Percentiles rank a stretch among this genome's conserved stretches.
Evolutionary conservation across 2,329 filamentous ascomycete genomes (phyloP).

Genomic region (Pseudonectria foliicola): DNA sequence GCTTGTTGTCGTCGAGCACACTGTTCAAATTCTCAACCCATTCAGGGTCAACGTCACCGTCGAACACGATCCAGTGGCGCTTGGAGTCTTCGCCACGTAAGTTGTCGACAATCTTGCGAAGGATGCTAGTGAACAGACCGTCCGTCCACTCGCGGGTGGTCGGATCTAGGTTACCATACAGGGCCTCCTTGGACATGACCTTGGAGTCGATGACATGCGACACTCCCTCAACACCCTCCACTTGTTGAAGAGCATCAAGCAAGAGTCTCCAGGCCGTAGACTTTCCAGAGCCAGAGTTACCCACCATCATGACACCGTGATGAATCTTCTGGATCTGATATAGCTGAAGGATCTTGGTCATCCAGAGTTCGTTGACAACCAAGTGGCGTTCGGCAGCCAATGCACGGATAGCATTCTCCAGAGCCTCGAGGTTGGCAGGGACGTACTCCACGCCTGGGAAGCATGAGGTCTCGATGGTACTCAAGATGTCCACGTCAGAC

Average conservation of each 20-base stretch:
- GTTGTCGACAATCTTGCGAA: conserved; percentile 98
- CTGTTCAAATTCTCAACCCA: conserved; percentile 99
- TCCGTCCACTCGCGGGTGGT: conserved; percentile 99
- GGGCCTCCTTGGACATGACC: conserved; percentile 98
- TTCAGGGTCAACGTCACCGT: conserved; percentile 97
- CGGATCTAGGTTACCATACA: conserved; percentile 92
- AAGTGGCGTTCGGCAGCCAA: conserved; percentile 80
- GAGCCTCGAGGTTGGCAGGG: conserved; percentile 72
- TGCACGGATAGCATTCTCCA: conserved; percentile 74
- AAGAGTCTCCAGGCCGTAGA: conserved; percentile 91
- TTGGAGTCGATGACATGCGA: conserved; percentile 98
- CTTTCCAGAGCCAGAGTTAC: conserved; percentile 94
- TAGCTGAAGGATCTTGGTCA: conserved; percentile 92
- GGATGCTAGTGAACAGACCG: conserved; percentile 92
- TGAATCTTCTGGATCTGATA: conserved; percentile 98
- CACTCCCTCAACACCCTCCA: conserved; percentile 87
- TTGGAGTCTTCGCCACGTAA: conserved; percentile 94
- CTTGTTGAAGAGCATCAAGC: conserved; percentile 81
- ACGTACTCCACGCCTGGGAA: conserved; percentile 94
- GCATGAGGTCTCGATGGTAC: conserved; percentile 70
- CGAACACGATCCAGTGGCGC: conserved; percentile 98
- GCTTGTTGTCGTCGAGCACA: conserved; percentile 97
- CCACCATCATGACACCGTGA: conserved; percentile 99
- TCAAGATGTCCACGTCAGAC: conserved; percentile 83
- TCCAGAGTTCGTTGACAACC: conserved; percentile 89